Base-by-base conservation (phyloP, 345 rosid species). In the Lepidium didymum region DNA sequence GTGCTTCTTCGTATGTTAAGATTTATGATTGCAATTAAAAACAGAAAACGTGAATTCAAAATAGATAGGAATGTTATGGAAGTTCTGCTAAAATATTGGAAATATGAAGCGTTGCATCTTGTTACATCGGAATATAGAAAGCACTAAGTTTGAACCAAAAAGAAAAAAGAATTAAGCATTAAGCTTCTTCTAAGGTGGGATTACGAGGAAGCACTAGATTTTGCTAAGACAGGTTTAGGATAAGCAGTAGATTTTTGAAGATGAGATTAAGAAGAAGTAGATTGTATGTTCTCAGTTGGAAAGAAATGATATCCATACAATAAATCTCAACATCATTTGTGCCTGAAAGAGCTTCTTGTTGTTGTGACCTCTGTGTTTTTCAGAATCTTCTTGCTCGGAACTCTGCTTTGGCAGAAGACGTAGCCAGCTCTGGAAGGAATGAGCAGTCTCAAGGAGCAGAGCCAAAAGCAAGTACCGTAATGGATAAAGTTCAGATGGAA, bases 351-450 rank as follows among this genome's bases (percentile, higher is more conserved):
- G 57, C 9, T 63, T 54, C 7, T 40, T 64, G 23, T 63, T 34
- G 27, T 56, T 62, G 60, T 1, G 7, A 18, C 46, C 29, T 66
- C 60, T 61, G 21, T 37, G 57, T 65, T 68, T 52, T 52, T 6
- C 67, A 94, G 97, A 85, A 80, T 35, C 96, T 95, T 71, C 85
- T 95, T 36, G 86, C 91, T 62, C 85, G 96, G 19, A 95, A 95
- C 77, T 82, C 96, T 41, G 81, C 83, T 50, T 75, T 95, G 78
- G 99, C 96, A 0, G 99, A 89, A 83, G 92, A 87, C 45, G 72
- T 95, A 67, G 89, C 93, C 16, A 86, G 78, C 76, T 70, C 78
- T 8, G 96, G 97, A 7, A 85, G 84, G 57, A 70, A 70, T 56
- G 84, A 79, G 23, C 70, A 79, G 35, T 83, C 87, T 43, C 84